A percentile compares a stretch with the other conserved stretches of the same genome.
Evolutionary conservation across 768 basidiomycete genomes (phyloP).

Genomic region (Mycena latifolia): DNA sequence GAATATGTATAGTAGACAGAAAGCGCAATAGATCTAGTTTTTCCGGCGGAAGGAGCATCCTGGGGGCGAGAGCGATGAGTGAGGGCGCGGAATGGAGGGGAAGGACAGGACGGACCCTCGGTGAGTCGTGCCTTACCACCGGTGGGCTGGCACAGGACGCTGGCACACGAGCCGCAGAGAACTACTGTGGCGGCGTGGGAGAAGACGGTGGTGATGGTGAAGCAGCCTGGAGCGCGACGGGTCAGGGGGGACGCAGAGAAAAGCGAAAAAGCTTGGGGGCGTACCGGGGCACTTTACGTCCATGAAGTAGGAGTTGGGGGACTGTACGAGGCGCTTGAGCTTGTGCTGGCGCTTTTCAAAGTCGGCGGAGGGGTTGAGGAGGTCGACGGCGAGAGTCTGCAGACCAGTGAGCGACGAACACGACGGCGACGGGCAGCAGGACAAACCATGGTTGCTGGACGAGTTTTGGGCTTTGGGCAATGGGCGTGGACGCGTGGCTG

Average conservation of each 20-base stretch:
- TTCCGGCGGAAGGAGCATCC: conserved; percentile 99
- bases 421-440: not conserved
- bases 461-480: too few relatives aligned
- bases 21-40: conserved; percentile 64
- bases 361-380: conserved; percentile 95
- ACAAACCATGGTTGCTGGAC: conserved; percentile 39
- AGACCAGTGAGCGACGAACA: conserved; percentile 6
- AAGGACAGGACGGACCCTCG: conserved; percentile 77
- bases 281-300: conserved; percentile 98
- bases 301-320: conserved; percentile 99
- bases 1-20: conserved; percentile 34
- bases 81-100: not conserved
- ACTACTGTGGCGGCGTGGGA: conserved; percentile 99
- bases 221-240: conserved; percentile 74
- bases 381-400: conserved; percentile 96
- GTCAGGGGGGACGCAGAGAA: conserved; percentile 27
- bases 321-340: conserved; percentile 99
- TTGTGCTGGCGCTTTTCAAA: conserved; percentile 94
- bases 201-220: conserved; percentile 97
- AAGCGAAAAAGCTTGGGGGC: conserved; percentile 43
- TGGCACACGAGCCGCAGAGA: conserved; percentile 91
- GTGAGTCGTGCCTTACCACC: conserved; percentile 98
- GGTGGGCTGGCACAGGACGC: conserved; percentile 96
- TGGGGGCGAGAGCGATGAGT: conserved; percentile 46
- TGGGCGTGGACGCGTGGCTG: too few relatives aligned